Evolutionary conservation across 2,329 filamentous ascomycete genomes (phyloP), one percentile per base, ranked within the genome.

Genomic region (Trichoderma citrinoviride): DNA sequence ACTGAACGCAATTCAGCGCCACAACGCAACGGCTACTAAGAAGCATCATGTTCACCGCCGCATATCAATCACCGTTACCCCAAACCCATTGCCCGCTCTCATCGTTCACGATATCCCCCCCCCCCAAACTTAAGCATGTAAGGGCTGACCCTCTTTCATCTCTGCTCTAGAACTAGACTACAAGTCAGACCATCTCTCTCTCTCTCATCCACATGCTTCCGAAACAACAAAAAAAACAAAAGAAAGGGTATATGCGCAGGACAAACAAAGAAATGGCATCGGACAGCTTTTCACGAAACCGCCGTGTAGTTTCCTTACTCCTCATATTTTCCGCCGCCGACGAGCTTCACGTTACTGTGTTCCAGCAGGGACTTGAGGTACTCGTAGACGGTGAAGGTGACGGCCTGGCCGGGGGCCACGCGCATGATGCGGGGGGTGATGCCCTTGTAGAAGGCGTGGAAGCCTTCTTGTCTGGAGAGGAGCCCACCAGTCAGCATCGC

Each of bases 391-490:
- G 87, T 89, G 66, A 89, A 89, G 3, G 87, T 89, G 62, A 89
- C 87, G 65, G 87, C 95, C 82, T 99, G 95, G 53, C 95, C 95
- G 7, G 95, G 95, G 27, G 95, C 95, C 61, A 99, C 95, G 74
- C 95, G 88, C 93, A 98, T 98, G 71, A 99, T 91, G 72, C 95
- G 87, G 7, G 95, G 95, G 53, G 95, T 99, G 79, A 99, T 99
- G 73, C 95, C 95, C 85, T 98, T 98, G 84, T 97, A 99, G 80
- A 99, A 99, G 54, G 95, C 95, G 72, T 92, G 89, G 71, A 94
- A 83, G 41, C 95, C 95, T 80, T 99, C 95, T 81, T 96, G 91
- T 73, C 90, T 92, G 75, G 78, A 8, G 49, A 17, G 33, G 23
- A 37, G 7, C 7, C 8, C 10, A 33, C 8, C 8, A 40, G 41